phyloP scores from a whole-genome alignment of 2,329 filamentous ascomycete species.

The Aspergillus ustus region DNA sequence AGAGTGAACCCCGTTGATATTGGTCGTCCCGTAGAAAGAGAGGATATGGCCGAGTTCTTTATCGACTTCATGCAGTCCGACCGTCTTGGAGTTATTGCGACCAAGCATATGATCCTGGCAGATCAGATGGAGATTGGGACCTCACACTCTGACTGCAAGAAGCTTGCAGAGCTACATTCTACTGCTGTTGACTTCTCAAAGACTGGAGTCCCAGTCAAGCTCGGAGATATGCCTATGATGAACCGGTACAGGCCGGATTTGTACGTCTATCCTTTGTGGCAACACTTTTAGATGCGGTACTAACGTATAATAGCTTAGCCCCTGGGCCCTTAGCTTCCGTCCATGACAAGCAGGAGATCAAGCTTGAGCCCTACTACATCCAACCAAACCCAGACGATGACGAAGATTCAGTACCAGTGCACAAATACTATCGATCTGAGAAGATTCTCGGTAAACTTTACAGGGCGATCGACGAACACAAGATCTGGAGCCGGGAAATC shows the following conservation, averaged over 20 bases:
- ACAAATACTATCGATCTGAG: constrained; percentile 67
- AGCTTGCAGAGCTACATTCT: constrained; percentile 68
- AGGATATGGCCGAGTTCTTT: constrained; percentile 81
- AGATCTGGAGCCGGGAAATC: constrained; percentile 51
- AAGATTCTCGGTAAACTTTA: constrained; percentile 74
- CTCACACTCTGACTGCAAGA: constrained; percentile 54
- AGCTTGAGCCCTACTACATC: constrained; percentile 52
- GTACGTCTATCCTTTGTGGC: constrained; percentile 43
- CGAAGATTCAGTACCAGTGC: constrained; percentile 50
- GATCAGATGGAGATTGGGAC: constrained; percentile 62
- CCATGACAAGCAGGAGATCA: constrained; percentile 49
- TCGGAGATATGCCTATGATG: constrained; percentile 49
- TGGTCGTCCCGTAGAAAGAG: constrained; percentile 59
- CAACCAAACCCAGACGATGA: constrained; percentile 51
- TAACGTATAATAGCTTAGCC: constrained; percentile 24
- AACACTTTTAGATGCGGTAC: neutral
- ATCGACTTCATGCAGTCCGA: constrained; percentile 75
- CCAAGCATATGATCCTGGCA: constrained; percentile 65
- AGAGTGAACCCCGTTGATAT: constrained; percentile 62
- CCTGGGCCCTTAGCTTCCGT: constrained; percentile 28
- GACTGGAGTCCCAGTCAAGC: constrained; percentile 65
- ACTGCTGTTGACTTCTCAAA: constrained; percentile 78
- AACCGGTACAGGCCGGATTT: constrained; percentile 58
- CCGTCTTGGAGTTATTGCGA: constrained; percentile 68
- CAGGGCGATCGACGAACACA: constrained; percentile 71